These are phyloP conservation scores for Alternaria sp. DNA, from an alignment of 2,329 filamentous ascomycete species.

Conservation along the genomic window DNA sequence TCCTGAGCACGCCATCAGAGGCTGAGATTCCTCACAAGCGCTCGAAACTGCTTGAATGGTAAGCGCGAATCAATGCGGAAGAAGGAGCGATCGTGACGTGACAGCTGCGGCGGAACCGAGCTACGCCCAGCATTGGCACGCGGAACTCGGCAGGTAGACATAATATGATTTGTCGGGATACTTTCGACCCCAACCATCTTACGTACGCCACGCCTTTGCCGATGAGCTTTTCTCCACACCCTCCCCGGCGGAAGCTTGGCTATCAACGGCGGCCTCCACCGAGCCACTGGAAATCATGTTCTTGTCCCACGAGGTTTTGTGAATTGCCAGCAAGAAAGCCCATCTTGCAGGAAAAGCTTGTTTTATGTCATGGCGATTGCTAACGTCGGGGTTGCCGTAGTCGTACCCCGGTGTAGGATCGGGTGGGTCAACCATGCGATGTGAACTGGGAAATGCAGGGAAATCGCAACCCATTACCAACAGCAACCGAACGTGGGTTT, in stretches of 20 bases:
- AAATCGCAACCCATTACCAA: conserved; percentile 3
- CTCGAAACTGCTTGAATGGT: neutral
- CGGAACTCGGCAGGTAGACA: conserved; percentile 31
- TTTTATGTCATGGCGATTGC: conserved; percentile 1
- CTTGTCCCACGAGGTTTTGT: neutral
- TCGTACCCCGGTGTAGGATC: neutral
- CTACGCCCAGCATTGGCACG: conserved; percentile 31
- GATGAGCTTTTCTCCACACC: conserved; percentile 20
- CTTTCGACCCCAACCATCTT: conserved; percentile 13
- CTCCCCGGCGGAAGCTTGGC: conserved; percentile 36
- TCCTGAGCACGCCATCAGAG: conserved; percentile 9
- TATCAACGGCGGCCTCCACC: conserved; percentile 6
- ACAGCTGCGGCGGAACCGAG: conserved; percentile 31
- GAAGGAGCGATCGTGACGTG: conserved; percentile 6
- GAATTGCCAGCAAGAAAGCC: neutral
- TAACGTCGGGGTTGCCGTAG: neutral
- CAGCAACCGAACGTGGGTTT: neutral
- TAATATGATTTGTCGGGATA: conserved; percentile 25
- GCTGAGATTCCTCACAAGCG: neutral
- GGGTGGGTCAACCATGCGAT: neutral
- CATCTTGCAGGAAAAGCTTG: conserved; percentile 11
- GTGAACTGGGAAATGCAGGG: conserved; percentile 1
- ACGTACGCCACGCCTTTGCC: conserved; percentile 37
- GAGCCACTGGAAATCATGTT: neutral
- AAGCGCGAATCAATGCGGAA: conserved; percentile 2